Evolutionary conservation across 2,329 filamentous ascomycete genomes (phyloP).

Genomic region (Emmonsiellopsis sp.): DNA sequence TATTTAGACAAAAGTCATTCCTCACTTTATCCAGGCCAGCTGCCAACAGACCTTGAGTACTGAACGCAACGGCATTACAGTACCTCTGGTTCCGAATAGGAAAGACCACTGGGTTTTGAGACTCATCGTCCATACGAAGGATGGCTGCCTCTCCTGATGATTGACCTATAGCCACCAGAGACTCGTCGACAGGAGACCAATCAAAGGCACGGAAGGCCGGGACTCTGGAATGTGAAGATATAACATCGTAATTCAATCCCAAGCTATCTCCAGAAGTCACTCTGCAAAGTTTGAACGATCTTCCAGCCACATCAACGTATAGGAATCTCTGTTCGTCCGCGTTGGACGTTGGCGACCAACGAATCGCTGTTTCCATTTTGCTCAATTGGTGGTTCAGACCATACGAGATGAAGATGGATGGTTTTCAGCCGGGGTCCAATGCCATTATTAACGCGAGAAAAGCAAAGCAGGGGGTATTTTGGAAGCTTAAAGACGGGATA

Average conservation of each 20-base stretch:
- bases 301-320: constrained; percentile 51
- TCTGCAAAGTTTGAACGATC: constrained; percentile 49
- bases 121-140: constrained; percentile 44
- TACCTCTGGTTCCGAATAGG: constrained; percentile 53
- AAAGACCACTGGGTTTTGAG: constrained; percentile 40
- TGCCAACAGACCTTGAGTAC: constrained; percentile 46
- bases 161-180: constrained; percentile 50
- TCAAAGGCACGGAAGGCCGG: constrained; percentile 57
- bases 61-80: constrained; percentile 57
- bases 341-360: constrained; percentile 53
- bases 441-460: background rate
- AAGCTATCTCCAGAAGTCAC: constrained; percentile 30
- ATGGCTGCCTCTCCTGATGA: constrained; percentile 53
- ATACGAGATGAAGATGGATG: background rate
- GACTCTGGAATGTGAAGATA: constrained; percentile 45
- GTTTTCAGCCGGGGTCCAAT: background rate
- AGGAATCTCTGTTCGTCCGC: constrained; percentile 47
- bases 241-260: constrained; percentile 42
- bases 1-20: constrained; percentile 55
- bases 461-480: background rate
- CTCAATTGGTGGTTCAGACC: background rate
- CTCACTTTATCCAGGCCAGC: constrained; percentile 54
- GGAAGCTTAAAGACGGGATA: background rate
- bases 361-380: constrained; percentile 50
- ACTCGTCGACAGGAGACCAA: constrained; percentile 51